These are phyloP conservation scores for Euphorbia tirucalli DNA, from an alignment of 345 rosid genomes.

Conservation along the genomic window DNA sequence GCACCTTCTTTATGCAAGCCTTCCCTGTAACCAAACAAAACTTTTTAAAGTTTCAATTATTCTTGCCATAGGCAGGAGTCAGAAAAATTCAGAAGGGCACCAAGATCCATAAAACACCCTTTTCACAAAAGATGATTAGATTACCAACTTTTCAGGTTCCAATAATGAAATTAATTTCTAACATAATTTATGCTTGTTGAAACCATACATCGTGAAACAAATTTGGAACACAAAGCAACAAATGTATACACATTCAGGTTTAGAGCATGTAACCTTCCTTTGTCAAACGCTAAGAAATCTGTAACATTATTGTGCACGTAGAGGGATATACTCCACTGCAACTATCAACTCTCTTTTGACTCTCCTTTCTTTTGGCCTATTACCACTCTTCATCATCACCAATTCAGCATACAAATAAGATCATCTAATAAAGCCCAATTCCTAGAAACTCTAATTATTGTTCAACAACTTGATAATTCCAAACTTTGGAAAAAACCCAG, in stretches of 20 bases:
- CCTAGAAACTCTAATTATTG: too few species aligned
- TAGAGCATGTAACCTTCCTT: neutral
- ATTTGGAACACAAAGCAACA: neutral
- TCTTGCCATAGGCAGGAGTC: neutral
- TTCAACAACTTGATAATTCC: neutral
- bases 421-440: neutral
- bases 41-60: conserved; percentile 5
- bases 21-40: conserved; percentile 52
- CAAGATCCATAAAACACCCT: neutral
- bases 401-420: neutral
- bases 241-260: neutral
- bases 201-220: neutral
- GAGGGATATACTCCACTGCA: neutral
- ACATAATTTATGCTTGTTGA: too few species aligned
- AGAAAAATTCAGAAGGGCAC: neutral
- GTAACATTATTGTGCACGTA: too few species aligned
- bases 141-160: neutral
- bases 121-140: neutral
- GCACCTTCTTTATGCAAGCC: conserved; percentile 94
- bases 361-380: neutral
- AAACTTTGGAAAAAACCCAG: neutral
- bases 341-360: neutral
- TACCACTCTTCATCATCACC: neutral
- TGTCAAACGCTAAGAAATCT: neutral
- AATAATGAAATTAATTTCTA: neutral